Conservation (phyloP, 345 rosid genomes). For the Eucalyptus pauciflora region DNA sequence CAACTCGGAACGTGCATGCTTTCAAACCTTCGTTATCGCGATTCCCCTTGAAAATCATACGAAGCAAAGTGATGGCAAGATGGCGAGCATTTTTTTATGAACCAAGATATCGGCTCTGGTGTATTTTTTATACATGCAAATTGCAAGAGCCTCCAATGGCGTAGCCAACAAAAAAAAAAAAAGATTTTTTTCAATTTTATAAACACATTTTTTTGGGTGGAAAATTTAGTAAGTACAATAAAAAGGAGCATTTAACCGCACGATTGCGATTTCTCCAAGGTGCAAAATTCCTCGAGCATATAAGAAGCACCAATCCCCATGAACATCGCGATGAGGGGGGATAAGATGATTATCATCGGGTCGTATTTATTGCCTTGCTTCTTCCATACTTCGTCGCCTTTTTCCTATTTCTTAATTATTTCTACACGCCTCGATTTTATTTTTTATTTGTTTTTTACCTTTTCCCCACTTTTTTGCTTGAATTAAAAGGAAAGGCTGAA, state of each 20-base stretch:
- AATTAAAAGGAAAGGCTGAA: constrained; percentile 33
- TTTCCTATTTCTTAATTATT: not conserved
- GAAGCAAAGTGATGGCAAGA: not conserved
- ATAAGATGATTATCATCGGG: not conserved
- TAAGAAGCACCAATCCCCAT: not conserved
- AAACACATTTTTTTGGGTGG: not conserved
- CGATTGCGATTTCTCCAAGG: not conserved
- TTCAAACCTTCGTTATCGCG: not conserved
- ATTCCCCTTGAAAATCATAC: not conserved
- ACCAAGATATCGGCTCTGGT: not conserved
- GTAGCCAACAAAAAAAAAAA: not conserved
- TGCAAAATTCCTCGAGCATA: not conserved
- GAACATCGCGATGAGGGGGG: not conserved
- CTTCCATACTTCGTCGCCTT: not conserved
- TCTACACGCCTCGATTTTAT: not conserved
- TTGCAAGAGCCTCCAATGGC: not conserved
- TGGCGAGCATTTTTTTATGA: not conserved
- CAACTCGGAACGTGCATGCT: not conserved
- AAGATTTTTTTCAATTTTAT: not conserved
- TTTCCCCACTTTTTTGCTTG: constrained; percentile 8
- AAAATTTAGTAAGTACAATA: not conserved
- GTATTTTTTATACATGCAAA: no score
- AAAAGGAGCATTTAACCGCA: not conserved
- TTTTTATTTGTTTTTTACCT: not conserved
- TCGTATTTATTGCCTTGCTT: not conserved